Evolutionary conservation across 352 stramenopile species (phyloP).

Genomic region (Phytopythium kandeliae): DNA sequence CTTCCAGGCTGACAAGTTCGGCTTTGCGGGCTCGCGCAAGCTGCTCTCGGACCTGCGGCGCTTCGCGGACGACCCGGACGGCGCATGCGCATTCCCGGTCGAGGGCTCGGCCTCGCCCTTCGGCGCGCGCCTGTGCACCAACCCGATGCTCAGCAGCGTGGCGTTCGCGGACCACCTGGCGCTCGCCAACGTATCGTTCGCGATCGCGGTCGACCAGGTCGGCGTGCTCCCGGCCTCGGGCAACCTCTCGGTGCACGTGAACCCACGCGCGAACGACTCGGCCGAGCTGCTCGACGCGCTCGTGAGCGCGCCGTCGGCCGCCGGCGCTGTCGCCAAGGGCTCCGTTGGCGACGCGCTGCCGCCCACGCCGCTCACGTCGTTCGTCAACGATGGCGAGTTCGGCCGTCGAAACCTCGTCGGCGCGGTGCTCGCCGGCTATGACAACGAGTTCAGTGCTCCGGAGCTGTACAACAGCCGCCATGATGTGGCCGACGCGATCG

Average conservation of each 20-base stretch:
- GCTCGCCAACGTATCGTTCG: slow-evolving; percentile 52
- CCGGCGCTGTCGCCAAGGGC: slow-evolving; percentile 25
- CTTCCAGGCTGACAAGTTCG: slow-evolving; percentile 79
- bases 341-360: slow-evolving; percentile 36
- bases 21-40: slow-evolving; percentile 76
- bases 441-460: slow-evolving; percentile 35
- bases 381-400: slow-evolving; percentile 69
- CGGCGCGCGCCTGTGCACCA: slow-evolving; percentile 55
- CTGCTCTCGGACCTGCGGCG: slow-evolving; percentile 64
- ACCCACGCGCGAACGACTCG: slow-evolving; percentile 44
- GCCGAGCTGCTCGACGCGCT: slow-evolving; percentile 44
- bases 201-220: slow-evolving; percentile 78
- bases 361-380: slow-evolving; percentile 60
- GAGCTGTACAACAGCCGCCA: slow-evolving; percentile 64
- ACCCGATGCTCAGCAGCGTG: slow-evolving; percentile 56
- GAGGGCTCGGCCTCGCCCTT: slow-evolving; percentile 46
- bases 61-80: slow-evolving; percentile 38
- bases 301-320: slow-evolving; percentile 37
- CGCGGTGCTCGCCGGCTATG: slow-evolving; percentile 69
- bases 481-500: slow-evolving; percentile 42
- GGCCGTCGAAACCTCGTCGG: slow-evolving; percentile 49
- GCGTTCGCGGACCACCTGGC: slow-evolving; percentile 51
- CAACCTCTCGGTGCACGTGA: slow-evolving; percentile 69
- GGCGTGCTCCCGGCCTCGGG: slow-evolving; percentile 38
- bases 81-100: slow-evolving; percentile 44